phyloP scores from a whole-genome alignment of 2,329 filamentous ascomycete species.

The Magnaporthiopsis incrustans region DNA sequence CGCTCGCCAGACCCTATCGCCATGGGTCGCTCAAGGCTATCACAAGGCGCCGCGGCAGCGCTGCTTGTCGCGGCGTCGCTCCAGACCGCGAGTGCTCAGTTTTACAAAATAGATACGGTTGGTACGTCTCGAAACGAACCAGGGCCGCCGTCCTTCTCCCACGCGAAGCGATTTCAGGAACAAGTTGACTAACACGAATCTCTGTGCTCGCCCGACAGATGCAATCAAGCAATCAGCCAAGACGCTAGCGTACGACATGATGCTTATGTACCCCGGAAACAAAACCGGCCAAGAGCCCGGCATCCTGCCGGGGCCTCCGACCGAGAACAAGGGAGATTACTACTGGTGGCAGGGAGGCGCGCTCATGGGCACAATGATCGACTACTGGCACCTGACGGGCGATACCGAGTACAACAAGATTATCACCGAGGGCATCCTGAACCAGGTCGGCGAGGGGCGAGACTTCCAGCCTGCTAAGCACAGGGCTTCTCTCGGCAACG shows the following conservation, averaged over 20 bases:
- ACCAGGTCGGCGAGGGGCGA: slow-evolving; percentile 47
- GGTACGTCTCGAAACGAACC: slow-evolving; percentile 3
- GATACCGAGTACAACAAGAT: slow-evolving; percentile 55
- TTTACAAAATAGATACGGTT: slow-evolving; percentile 3
- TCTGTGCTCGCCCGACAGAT: not conserved
- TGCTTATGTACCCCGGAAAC: slow-evolving; percentile 5
- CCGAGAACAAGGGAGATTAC: slow-evolving; percentile 41
- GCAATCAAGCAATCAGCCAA: slow-evolving; percentile 4
- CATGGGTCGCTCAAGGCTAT: not conserved
- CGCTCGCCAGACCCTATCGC: not conserved
- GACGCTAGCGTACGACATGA: slow-evolving; percentile 7
- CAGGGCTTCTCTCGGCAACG: slow-evolving; percentile 52
- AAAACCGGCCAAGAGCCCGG: slow-evolving; percentile 40
- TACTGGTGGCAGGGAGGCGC: slow-evolving; percentile 71
- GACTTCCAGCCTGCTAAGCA: slow-evolving; percentile 53
- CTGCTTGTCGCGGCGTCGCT: not conserved
- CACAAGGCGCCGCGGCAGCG: not conserved
- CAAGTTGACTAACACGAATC: not conserved
- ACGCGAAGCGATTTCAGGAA: not conserved
- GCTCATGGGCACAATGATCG: slow-evolving; percentile 60
- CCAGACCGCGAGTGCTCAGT: slow-evolving; percentile 1
- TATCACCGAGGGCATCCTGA: slow-evolving; percentile 46
- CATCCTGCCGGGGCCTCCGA: slow-evolving; percentile 48
- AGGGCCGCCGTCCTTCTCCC: not conserved
- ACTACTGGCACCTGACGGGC: slow-evolving; percentile 63